A percentile compares a stretch with the other conserved stretches of the same genome.
These are phyloP conservation scores for Stramenopiles sp. DNA, from an alignment of 352 stramenopile genomes.

Conservation along the genomic window DNA sequence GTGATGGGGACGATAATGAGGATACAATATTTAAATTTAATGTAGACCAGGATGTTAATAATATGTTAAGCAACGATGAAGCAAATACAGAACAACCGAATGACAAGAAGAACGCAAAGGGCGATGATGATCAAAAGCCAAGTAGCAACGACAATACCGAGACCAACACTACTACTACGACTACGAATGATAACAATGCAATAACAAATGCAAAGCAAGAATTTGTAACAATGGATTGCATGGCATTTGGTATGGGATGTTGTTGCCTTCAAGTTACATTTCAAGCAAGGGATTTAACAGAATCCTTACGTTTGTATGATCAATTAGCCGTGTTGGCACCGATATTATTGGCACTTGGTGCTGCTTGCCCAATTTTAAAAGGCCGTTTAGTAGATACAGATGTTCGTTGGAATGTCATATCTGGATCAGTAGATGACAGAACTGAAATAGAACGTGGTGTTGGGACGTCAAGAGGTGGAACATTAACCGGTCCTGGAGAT, in stretches of 20 bases:
- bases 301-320: slow-evolving; percentile 97
- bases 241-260: slow-evolving; percentile 99
- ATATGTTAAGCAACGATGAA: too few relatives aligned
- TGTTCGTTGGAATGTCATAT: slow-evolving; percentile 87
- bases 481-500: neutral
- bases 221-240: slow-evolving; percentile 97
- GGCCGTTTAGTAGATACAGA: slow-evolving; percentile 71
- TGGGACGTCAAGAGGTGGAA: slow-evolving; percentile 11
- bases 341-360: slow-evolving; percentile 93
- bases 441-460: slow-evolving; percentile 40
- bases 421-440: slow-evolving; percentile 83
- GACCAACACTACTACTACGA: too few relatives aligned
- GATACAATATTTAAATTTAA: slow-evolving; percentile 35
- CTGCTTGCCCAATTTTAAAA: slow-evolving; percentile 91
- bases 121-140: too few relatives aligned
- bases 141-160: too few relatives aligned
- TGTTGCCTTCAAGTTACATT: slow-evolving; percentile 99
- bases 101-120: too few relatives aligned
- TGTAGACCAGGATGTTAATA: too few relatives aligned
- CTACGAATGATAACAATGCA: too few relatives aligned
- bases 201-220: slow-evolving; percentile 54
- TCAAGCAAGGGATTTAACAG: slow-evolving; percentile 87
- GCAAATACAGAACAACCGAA: too few relatives aligned
- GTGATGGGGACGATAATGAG: neutral
- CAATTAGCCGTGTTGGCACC: slow-evolving; percentile 92